These are phyloP conservation scores for Helotiales sp. DNA, from an alignment of 2,329 filamentous ascomycete genomes.

Conservation along the genomic window DNA sequence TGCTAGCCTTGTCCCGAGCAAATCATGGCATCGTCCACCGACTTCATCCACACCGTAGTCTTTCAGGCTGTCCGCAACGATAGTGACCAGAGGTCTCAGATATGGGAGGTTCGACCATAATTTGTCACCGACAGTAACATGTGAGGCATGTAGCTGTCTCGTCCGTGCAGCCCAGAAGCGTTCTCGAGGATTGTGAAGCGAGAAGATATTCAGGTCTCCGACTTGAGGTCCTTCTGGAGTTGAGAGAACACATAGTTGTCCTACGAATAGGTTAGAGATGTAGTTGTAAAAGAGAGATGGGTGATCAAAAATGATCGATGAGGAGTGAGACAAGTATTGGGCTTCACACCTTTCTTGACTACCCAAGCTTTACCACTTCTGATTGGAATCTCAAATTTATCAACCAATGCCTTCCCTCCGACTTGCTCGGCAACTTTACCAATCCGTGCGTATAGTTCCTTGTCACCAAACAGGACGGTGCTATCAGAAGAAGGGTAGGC, in stretches of 20 bases:
- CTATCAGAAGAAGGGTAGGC: slow-evolving; percentile 35
- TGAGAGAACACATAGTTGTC: slow-evolving; percentile 72
- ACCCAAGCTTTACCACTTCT: slow-evolving; percentile 76
- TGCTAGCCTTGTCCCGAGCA: slow-evolving; percentile 67
- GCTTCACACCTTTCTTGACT: slow-evolving; percentile 52
- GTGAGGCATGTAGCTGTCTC: slow-evolving; percentile 76
- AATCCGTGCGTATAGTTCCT: slow-evolving; percentile 34
- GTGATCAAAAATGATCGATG: not conserved
- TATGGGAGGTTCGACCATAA: slow-evolving; percentile 81
- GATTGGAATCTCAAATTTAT: slow-evolving; percentile 70
- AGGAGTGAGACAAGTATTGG: not conserved
- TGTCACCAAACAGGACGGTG: slow-evolving; percentile 35
- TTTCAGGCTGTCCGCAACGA: slow-evolving; percentile 69
- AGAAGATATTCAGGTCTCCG: slow-evolving; percentile 84
- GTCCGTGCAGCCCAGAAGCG: slow-evolving; percentile 83
- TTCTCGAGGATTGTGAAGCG: slow-evolving; percentile 75
- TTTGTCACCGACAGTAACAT: slow-evolving; percentile 73
- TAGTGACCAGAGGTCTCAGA: slow-evolving; percentile 74
- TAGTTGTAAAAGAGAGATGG: not conserved
- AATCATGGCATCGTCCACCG: slow-evolving; percentile 74
- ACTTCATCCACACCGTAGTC: slow-evolving; percentile 65
- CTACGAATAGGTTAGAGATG: slow-evolving; percentile 47
- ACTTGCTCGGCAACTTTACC: slow-evolving; percentile 25
- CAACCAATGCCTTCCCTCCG: slow-evolving; percentile 39
- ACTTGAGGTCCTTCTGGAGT: slow-evolving; percentile 82